A percentile compares a stretch with the other conserved stretches of the same genome.
Evolutionary conservation across 2,329 filamentous ascomycete genomes (phyloP).

Genomic region (Fusarium acutatum): DNA sequence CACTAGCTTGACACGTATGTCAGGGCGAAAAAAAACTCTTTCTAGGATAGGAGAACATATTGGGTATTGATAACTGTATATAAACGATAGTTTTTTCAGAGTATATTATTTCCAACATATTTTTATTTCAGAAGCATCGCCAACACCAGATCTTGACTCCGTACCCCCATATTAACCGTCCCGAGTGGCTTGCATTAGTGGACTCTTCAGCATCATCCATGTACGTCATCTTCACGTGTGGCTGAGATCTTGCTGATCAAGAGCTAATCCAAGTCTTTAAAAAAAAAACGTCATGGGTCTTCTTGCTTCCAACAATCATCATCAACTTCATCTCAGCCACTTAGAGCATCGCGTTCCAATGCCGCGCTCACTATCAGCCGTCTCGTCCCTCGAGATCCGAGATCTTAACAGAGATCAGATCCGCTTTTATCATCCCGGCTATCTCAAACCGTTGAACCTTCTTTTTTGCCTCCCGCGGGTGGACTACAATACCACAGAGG

Average conservation of each 20-base stretch:
- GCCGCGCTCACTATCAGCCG: constrained; percentile 28
- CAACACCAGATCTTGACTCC: not conserved
- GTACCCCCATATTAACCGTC: not conserved
- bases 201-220: not conserved
- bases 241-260: not conserved
- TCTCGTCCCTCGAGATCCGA: constrained; percentile 27
- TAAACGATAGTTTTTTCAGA: not conserved
- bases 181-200: constrained; percentile 5
- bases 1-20: constrained; percentile 23
- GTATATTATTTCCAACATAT: not conserved
- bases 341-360: constrained; percentile 17
- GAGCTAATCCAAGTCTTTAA: not conserved
- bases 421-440: constrained; percentile 33
- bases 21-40: constrained; percentile 1
- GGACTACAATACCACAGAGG: not conserved
- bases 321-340: constrained; percentile 11
- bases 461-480: constrained; percentile 31
- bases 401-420: constrained; percentile 31
- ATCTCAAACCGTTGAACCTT: constrained; percentile 25
- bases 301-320: not conserved
- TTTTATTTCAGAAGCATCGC: not conserved
- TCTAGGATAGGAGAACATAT: not conserved
- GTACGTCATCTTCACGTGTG: constrained; percentile 13
- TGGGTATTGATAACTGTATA: not conserved
- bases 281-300: constrained; percentile 24